Percentiles rank a stretch among this genome's conserved stretches.
phyloP scores from a whole-genome alignment of 768 basidiomycete species.

The Jaapia argillacea region DNA sequence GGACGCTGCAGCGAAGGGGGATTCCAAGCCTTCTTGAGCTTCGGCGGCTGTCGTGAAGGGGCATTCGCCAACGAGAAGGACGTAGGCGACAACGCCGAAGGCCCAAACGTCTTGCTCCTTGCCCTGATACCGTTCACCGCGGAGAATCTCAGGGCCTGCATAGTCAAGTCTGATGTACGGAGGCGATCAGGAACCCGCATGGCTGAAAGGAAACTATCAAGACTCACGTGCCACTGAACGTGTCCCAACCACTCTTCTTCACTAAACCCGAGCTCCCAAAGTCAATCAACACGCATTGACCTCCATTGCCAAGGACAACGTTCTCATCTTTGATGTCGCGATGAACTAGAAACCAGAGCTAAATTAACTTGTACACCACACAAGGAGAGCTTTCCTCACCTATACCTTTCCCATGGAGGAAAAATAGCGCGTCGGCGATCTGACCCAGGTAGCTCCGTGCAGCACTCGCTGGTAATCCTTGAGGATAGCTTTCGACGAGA shows the following conservation, averaged over 20 bases:
- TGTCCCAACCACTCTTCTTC: constrained; percentile 81
- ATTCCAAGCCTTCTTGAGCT: constrained; percentile 74
- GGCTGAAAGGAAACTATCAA: constrained; percentile 2
- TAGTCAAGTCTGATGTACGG: constrained; percentile 66
- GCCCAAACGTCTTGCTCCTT: constrained; percentile 99
- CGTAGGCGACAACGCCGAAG: constrained; percentile 93
- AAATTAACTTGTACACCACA: neutral
- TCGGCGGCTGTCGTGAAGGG: constrained; percentile 88
- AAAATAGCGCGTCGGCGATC: constrained; percentile 82
- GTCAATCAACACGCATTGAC: constrained; percentile 88
- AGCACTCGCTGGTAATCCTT: constrained; percentile 66
- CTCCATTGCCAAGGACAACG: constrained; percentile 71
- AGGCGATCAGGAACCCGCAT: constrained; percentile 8
- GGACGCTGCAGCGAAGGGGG: constrained; percentile 66
- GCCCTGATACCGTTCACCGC: constrained; percentile 90
- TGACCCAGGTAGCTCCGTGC: constrained; percentile 86
- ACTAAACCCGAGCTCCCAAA: constrained; percentile 90
- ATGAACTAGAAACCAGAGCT: constrained; percentile 47
- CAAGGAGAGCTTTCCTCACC: constrained; percentile 34
- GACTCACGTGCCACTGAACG: constrained; percentile 86
- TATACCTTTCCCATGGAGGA: constrained; percentile 87
- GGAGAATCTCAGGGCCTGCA: constrained; percentile 92
- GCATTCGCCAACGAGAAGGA: constrained; percentile 86
- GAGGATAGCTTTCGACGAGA: constrained; percentile 81
- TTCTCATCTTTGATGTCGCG: constrained; percentile 99